phyloP scores from a whole-genome alignment of 2,329 filamentous ascomycete species.

The Fusarium equiseti region DNA sequence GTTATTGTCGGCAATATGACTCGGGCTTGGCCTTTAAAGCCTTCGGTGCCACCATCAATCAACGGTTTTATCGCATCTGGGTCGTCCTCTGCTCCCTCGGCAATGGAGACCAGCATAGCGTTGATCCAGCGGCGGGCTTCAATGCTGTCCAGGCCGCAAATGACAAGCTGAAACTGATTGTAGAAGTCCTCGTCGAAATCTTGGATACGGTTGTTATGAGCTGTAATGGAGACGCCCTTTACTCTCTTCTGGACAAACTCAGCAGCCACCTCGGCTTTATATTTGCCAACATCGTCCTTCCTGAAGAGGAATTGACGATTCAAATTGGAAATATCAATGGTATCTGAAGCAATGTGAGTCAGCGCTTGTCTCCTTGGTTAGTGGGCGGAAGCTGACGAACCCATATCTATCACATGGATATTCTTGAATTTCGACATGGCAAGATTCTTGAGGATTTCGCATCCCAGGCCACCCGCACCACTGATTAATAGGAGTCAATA shows the following conservation, averaged over 20 bases:
- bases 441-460: constrained; percentile 96
- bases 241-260: constrained; percentile 91
- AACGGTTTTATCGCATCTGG: constrained; percentile 89
- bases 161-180: constrained; percentile 93
- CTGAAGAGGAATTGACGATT: constrained; percentile 98
- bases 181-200: constrained; percentile 98
- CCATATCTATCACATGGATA: constrained; percentile 99
- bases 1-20: constrained; percentile 93
- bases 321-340: constrained; percentile 97
- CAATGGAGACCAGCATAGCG: constrained; percentile 89
- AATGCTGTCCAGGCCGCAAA: constrained; percentile 96
- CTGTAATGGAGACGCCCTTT: constrained; percentile 90
- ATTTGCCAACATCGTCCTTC: constrained; percentile 88
- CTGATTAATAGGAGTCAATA: constrained; percentile 60
- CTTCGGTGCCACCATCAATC: constrained; percentile 96
- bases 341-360: constrained; percentile 69
- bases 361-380: background rate
- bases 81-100: constrained; percentile 77
- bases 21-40: constrained; percentile 96
- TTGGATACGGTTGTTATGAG: constrained; percentile 94
- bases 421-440: constrained; percentile 95
- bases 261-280: constrained; percentile 93
- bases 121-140: constrained; percentile 99
- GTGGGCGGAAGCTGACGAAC: constrained; percentile 57
- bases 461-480: constrained; percentile 92